Conservation (phyloP, 805 yeast species). For the Kodamaea leandrae region DNA sequence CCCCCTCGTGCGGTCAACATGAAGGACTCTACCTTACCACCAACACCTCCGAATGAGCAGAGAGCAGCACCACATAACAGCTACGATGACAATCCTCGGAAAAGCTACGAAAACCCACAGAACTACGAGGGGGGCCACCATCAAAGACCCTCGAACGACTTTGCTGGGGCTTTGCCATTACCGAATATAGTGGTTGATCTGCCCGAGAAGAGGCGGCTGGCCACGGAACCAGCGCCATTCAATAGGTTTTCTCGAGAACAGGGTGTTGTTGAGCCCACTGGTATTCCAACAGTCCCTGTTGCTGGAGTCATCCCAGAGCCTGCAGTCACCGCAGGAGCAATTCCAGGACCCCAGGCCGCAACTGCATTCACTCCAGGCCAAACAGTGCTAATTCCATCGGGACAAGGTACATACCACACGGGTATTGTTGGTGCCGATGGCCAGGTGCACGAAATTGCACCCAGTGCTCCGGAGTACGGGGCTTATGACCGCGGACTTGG, state of each 20-base stretch:
- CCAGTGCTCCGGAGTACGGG: constrained; percentile 6
- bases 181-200: constrained; percentile 2
- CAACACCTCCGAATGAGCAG: constrained; percentile 3
- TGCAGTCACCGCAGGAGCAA: background rate
- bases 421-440: background rate
- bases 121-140: background rate
- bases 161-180: constrained; percentile 2
- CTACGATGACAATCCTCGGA: background rate
- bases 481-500: constrained; percentile 16
- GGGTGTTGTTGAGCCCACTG: too few species aligned
- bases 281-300: too few species aligned
- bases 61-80: background rate
- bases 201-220: background rate
- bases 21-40: constrained; percentile 1
- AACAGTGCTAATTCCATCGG: constrained; percentile 13
- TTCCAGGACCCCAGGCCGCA: constrained; percentile 1
- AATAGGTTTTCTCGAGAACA: background rate
- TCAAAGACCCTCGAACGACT: background rate
- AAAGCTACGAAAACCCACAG: background rate
- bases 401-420: background rate
- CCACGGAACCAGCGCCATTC: background rate
- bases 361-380: constrained; percentile 8
- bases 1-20: background rate
- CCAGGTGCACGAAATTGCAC: constrained; percentile 10
- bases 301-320: constrained; percentile 2